A percentile compares a stretch with the other conserved stretches of the same genome.
Evolutionary conservation across 345 rosid genomes (phyloP).

Genomic region (Boechera stricta): DNA sequence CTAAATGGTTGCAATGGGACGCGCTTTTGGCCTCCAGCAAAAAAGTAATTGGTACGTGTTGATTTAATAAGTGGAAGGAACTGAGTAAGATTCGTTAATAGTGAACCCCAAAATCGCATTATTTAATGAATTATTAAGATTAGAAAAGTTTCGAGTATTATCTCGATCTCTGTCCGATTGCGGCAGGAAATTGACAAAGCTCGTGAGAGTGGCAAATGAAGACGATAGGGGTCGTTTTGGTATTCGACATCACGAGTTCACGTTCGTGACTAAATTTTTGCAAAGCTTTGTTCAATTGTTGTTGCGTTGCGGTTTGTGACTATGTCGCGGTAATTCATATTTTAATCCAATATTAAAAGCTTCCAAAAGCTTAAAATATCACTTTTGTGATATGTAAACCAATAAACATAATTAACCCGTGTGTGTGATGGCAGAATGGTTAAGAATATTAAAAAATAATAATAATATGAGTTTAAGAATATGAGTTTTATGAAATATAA

Average conservation of each 20-base stretch:
- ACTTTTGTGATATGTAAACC: neutral
- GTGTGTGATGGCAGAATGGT: too few relatives aligned
- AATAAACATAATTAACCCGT: too few relatives aligned
- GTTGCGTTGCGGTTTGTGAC: neutral
- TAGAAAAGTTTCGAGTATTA: constrained; percentile 24
- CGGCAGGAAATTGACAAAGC: constrained; percentile 38
- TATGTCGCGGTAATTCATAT: neutral
- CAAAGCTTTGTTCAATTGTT: neutral
- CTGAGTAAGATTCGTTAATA: constrained; percentile 37
- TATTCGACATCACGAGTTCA: constrained; percentile 8
- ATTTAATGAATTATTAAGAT: constrained; percentile 13
- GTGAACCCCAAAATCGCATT: constrained; percentile 25
- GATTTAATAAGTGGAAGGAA: constrained; percentile 34
- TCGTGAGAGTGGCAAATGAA: constrained; percentile 47
- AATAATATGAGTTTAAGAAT: too few relatives aligned
- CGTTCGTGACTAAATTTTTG: neutral
- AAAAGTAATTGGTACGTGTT: constrained; percentile 30
- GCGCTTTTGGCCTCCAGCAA: constrained; percentile 36
- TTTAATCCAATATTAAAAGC: neutral
- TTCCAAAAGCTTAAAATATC: neutral
- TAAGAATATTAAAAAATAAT: too few relatives aligned
- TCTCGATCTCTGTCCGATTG: constrained; percentile 36
- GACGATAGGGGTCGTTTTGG: constrained; percentile 19
- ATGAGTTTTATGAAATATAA: too few relatives aligned
- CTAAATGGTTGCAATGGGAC: constrained; percentile 35